Conservation (phyloP, 108 stramenopile genomes). For the Bacterosira constricta region DNA sequence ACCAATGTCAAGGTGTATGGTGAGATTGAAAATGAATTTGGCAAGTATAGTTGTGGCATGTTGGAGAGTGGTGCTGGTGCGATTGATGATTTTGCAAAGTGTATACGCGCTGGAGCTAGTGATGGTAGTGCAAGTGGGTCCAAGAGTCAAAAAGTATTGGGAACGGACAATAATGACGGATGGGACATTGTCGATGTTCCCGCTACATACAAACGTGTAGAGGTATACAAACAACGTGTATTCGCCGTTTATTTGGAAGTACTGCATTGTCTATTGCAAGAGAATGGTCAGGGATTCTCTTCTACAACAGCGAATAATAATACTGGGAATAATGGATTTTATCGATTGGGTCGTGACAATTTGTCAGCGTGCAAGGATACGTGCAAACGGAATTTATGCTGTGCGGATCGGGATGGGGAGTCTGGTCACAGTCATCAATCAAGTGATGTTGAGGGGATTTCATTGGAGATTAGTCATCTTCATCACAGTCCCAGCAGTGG, state of each 20-base stretch:
- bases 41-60: slow-evolving; percentile 79
- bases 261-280: slow-evolving; percentile 54
- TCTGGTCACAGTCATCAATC: no score
- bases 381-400: slow-evolving; percentile 52
- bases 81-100: slow-evolving; percentile 54
- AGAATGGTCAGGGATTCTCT: slow-evolving; percentile 39
- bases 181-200: slow-evolving; percentile 42
- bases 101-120: no score
- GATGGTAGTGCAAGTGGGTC: no score
- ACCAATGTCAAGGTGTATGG: slow-evolving; percentile 61
- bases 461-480: neutral
- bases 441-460: neutral
- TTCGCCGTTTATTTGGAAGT: slow-evolving; percentile 74
- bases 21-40: slow-evolving; percentile 85
- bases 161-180: neutral
- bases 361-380: neutral
- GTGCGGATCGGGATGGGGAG: no score
- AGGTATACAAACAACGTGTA: slow-evolving; percentile 70
- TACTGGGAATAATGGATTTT: neutral
- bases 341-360: slow-evolving; percentile 1
- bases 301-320: neutral
- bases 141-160: no score
- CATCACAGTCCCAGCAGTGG: neutral
- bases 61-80: slow-evolving; percentile 50
- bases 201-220: slow-evolving; percentile 60